A percentile compares a stretch with the other conserved stretches of the same genome.
These are phyloP conservation scores for Phytophthora ramorum DNA, from an alignment of 352 stramenopile species.

Conservation along the genomic window DNA sequence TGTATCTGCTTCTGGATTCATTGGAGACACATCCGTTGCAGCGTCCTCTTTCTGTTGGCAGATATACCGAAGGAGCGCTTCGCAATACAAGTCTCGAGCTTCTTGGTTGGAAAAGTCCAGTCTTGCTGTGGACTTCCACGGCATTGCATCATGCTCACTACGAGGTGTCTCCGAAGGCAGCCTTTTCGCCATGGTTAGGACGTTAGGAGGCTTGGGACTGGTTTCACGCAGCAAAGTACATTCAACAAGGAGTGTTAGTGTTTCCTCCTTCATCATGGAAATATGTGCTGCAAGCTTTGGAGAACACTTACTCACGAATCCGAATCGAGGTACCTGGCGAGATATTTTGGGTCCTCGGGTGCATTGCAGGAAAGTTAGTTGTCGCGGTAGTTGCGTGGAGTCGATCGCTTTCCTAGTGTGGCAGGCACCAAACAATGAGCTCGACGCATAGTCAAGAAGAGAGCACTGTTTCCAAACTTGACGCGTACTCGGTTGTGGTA, in stretches of 20 bases:
- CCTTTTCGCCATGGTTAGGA: constrained; percentile 51
- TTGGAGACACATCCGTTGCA: constrained; percentile 8
- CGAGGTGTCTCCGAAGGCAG: constrained; percentile 31
- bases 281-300: not conserved
- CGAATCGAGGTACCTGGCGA: constrained; percentile 62
- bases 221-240: not conserved
- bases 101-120: constrained; percentile 58
- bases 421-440: constrained; percentile 10
- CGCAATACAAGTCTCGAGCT: constrained; percentile 69
- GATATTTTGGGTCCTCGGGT: constrained; percentile 77
- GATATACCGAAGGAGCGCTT: constrained; percentile 77
- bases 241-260: constrained; percentile 1
- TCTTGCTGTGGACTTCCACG: constrained; percentile 45
- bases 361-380: constrained; percentile 86
- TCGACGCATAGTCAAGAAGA: not conserved
- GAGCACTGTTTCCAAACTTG: not conserved
- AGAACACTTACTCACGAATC: constrained; percentile 65
- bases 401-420: constrained; percentile 61
- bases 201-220: constrained; percentile 68
- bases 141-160: constrained; percentile 17
- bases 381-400: constrained; percentile 66
- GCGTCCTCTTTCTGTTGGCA: constrained; percentile 68
- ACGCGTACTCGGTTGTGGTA: constrained; percentile 70
- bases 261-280: not conserved
- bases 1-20: constrained; percentile 1